phyloP scores from a whole-genome alignment of 2,329 filamentous ascomycete species.

The Graphilbum fragrans region DNA sequence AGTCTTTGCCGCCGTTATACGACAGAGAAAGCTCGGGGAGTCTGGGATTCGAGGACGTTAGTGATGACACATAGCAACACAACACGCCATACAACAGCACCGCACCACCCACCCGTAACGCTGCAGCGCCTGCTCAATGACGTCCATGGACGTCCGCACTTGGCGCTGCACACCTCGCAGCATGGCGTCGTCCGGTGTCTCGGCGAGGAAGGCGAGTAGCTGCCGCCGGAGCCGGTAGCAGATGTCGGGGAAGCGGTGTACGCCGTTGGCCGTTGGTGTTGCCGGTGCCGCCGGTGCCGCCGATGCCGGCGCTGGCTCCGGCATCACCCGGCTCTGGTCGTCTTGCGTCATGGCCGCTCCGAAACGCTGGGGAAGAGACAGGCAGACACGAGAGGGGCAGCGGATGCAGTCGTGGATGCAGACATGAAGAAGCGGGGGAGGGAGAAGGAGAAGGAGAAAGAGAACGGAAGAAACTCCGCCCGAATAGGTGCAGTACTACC shows the following conservation, averaged over 20 bases:
- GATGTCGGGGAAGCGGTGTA: constrained; percentile 18
- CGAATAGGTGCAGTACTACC: no score
- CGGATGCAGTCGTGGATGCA: no score
- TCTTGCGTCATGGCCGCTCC: no score
- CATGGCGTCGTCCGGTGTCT: constrained; percentile 41
- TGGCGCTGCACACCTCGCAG: constrained; percentile 60
- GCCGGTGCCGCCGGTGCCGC: background rate
- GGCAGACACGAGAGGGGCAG: no score
- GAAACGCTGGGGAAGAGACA: no score
- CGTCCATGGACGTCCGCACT: constrained; percentile 56
- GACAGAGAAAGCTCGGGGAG: constrained; percentile 73
- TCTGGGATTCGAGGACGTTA: constrained; percentile 27
- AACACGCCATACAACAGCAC: background rate
- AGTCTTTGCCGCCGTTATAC: constrained; percentile 98
- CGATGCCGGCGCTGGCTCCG: background rate
- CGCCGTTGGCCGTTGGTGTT: background rate
- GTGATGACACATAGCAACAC: background rate
- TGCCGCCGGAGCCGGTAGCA: constrained; percentile 43
- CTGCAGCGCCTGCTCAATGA: constrained; percentile 64
- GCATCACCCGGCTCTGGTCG: no score
- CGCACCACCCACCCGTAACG: constrained; percentile 54
- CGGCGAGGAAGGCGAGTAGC: constrained; percentile 53
- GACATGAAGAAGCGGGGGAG: no score
- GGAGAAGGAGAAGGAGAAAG: no score
- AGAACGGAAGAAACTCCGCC: no score